phyloP scores from a whole-genome alignment of 2,329 filamentous ascomycete species.

The Fusarium sublunatum region DNA sequence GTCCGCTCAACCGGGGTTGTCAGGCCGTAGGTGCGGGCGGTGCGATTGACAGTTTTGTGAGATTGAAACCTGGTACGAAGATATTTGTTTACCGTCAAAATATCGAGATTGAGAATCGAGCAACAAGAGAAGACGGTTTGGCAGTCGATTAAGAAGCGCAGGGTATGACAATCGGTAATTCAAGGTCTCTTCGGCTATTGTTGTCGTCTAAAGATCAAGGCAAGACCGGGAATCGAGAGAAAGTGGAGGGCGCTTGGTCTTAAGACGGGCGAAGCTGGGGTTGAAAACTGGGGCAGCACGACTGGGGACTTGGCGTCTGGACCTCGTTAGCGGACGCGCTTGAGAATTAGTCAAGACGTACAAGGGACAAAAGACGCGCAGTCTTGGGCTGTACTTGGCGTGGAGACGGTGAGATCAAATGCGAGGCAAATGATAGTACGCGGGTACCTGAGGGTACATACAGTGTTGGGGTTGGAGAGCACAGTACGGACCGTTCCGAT shows the following conservation, averaged over 20 bases:
- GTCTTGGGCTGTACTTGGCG: background rate
- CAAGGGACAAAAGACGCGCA: background rate
- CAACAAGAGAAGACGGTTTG: too few species aligned
- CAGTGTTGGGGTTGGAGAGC: background rate
- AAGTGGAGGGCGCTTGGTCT: conserved; percentile 32
- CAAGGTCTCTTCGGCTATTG: conserved; percentile 11
- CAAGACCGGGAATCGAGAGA: conserved; percentile 25
- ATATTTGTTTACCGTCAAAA: background rate
- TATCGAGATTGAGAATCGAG: background rate
- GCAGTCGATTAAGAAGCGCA: background rate
- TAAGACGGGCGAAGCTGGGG: conserved; percentile 37
- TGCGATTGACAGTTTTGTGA: conserved; percentile 19
- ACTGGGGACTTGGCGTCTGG: conserved; percentile 20
- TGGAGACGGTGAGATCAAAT: conserved; percentile 13
- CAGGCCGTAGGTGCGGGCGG: conserved; percentile 25
- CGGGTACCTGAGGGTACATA: background rate
- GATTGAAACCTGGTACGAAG: conserved; percentile 12
- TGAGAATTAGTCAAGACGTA: conserved; percentile 1
- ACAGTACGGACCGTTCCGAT: conserved; percentile 22
- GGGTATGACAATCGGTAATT: background rate
- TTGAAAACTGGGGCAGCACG: conserved; percentile 36
- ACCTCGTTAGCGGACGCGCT: conserved; percentile 11
- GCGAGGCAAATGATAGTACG: background rate
- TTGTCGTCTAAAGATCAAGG: conserved; percentile 22
- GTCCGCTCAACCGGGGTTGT: conserved; percentile 24